Base-by-base conservation (phyloP, 2,329 filamentous ascomycete species). In the Clarireedia hainanense region DNA sequence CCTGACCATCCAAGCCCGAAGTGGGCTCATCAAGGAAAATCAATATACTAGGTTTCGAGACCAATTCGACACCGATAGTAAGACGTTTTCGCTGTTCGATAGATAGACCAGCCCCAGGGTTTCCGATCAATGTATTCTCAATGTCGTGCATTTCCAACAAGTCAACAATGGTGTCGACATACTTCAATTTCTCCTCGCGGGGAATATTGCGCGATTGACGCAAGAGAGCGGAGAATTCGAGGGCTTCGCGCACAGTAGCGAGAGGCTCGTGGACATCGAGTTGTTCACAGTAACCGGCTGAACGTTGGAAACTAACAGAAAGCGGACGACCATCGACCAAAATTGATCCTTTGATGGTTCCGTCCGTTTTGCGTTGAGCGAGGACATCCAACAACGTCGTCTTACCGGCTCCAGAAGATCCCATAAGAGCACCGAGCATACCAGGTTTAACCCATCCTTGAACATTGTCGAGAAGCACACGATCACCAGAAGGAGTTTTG, bases 241-340 rank as follows among this genome's bases (percentile, higher is more conserved):
- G 77, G 9, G 90, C 90, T 72, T 96, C 91, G 57, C 91, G 85
- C 37, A 96, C 90, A 0, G 91, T 96, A 0, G 85, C 83, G 0
- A 90, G 95, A 46, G 85, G 77, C 40, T 95, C 76, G 69, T 96
- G 91, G 10, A 96, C 78, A 79, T 96, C 91, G 69, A 95, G 89
- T 70, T 64, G 61, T 45, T 64, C 56, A 23, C 56, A 91, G 64
- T 95, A 95, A 47, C 90, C 91, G 0, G 89, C 94, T 73, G 91
- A 92, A 61, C 91, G 86, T 71, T 95, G 90, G 79, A 95, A 95
- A 0, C 87, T 90, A 45, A 79, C 78, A 61, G 92, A 89, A 45
- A 88, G 83, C 24, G 81, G 84, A 36, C 76, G 77, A 27, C 80
- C 80, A 56, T 83, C 78, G 6, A 84, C 79, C 10, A 81, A 70